These are phyloP conservation scores for Sesbania bispinosa DNA, from an alignment of 306 rosid species.

Conservation along the genomic window DNA sequence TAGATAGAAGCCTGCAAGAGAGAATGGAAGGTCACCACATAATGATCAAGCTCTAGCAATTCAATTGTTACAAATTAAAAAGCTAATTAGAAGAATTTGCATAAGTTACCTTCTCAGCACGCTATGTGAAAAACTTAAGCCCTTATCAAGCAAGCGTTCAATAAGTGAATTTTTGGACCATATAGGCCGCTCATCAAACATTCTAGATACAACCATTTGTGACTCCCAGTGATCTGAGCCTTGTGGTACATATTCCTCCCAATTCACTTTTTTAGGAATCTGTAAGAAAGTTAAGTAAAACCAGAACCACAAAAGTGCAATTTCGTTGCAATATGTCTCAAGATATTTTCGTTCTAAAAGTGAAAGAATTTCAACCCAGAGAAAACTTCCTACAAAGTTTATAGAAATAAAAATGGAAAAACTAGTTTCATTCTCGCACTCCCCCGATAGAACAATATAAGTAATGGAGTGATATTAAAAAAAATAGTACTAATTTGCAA, in stretches of 20 bases:
- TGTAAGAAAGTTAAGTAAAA: constrained; percentile 72
- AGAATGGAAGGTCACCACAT: constrained; percentile 18
- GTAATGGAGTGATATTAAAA: too few relatives aligned
- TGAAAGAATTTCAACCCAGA: constrained; percentile 11
- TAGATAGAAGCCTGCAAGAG: constrained; percentile 79
- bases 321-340: not conserved
- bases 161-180: constrained; percentile 73
- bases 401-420: not conserved
- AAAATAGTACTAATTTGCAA: too few relatives aligned
- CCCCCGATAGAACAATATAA: too few relatives aligned
- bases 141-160: constrained; percentile 63
- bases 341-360: not conserved
- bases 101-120: constrained; percentile 70
- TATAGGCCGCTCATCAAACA: constrained; percentile 86
- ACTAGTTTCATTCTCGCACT: not conserved
- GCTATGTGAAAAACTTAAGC: constrained; percentile 51
- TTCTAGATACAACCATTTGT: constrained; percentile 65
- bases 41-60: constrained; percentile 20
- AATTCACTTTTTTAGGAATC: constrained; percentile 84
- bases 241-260: constrained; percentile 76
- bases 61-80: constrained; percentile 6
- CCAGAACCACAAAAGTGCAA: constrained; percentile 25
- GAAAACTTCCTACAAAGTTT: not conserved
- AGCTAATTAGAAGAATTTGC: constrained; percentile 1
- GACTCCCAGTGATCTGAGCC: constrained; percentile 80